These are phyloP conservation scores for Botrytis porri DNA, from an alignment of 2,329 filamentous ascomycete genomes.

Conservation along the genomic window DNA sequence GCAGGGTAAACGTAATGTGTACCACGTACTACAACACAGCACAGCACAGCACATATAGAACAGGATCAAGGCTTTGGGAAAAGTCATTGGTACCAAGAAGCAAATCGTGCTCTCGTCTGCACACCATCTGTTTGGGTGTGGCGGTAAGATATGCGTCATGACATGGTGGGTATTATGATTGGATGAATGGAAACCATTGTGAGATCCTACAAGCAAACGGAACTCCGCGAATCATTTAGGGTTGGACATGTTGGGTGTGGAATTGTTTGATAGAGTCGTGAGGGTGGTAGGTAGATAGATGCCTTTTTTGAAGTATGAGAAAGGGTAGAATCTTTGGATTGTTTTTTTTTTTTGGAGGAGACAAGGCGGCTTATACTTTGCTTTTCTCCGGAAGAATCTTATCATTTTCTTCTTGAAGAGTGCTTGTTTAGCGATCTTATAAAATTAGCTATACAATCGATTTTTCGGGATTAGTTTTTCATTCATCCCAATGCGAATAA, in stretches of 20 bases:
- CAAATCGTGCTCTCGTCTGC: not conserved
- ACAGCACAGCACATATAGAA: not conserved
- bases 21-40: not conserved
- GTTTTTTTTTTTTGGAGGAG: not conserved
- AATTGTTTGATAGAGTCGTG: not conserved
- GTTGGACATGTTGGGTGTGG: not conserved
- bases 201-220: not conserved
- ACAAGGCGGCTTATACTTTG: not conserved
- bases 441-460: not conserved
- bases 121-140: not conserved
- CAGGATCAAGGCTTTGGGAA: not conserved
- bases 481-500: not conserved
- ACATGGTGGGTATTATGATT: not conserved
- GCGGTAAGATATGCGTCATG: not conserved
- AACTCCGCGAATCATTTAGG: slow-evolving; percentile 1
- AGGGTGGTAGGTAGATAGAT: not conserved
- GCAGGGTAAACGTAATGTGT: not conserved
- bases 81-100: not conserved
- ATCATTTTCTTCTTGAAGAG: not conserved
- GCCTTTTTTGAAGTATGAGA: not conserved
- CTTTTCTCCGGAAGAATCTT: not conserved
- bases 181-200: not conserved
- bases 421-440: not conserved
- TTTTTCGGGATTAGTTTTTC: not conserved
- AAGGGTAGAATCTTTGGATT: not conserved